A percentile compares a stretch with the other conserved stretches of the same genome.
Conservation (phyloP, 108 stramenopile species). For the Skeletonema costatum region DNA sequence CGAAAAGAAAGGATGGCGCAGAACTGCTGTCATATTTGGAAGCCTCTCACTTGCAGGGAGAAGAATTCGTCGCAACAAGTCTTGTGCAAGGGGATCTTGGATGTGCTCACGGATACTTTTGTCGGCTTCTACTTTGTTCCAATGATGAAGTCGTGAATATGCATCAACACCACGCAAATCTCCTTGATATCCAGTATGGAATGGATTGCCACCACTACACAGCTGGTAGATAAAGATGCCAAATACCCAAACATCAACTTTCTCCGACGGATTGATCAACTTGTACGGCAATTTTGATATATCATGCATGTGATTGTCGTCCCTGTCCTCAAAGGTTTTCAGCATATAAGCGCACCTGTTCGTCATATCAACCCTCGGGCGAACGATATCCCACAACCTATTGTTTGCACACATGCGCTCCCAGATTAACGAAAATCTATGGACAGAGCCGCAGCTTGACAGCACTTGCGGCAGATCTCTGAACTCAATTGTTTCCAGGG, state of each 20-base stretch:
- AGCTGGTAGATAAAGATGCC: conserved; percentile 66
- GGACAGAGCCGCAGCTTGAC: conserved; percentile 9
- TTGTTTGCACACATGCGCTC: conserved; percentile 22
- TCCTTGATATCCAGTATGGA: conserved; percentile 38
- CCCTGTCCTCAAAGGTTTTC: conserved; percentile 55
- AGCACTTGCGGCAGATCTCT: conserved; percentile 46
- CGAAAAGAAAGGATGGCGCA: conserved; percentile 69
- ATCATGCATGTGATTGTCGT: conserved; percentile 19
- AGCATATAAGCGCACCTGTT: conserved; percentile 57
- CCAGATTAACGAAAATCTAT: conserved; percentile 25
- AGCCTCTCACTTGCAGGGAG: conserved; percentile 49
- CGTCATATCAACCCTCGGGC: conserved; percentile 51
- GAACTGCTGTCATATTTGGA: conserved; percentile 42
- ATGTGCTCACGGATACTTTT: conserved; percentile 53
- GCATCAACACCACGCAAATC: conserved; percentile 21
- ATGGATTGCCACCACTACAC: conserved; percentile 62
- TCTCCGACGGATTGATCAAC: conserved; percentile 50
- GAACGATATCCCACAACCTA: conserved; percentile 45
- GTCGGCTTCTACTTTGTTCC: conserved; percentile 36
- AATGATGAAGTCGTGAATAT: conserved; percentile 19
- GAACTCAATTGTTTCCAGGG: conserved; percentile 35
- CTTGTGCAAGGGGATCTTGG: conserved; percentile 70
- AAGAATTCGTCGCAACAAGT: conserved; percentile 61
- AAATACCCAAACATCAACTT: conserved; percentile 72
- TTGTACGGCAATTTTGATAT: conserved; percentile 63